These are phyloP conservation scores for Nannochloropsis gaditana DNA, from an alignment of 108 stramenopile genomes.

Conservation along the genomic window DNA sequence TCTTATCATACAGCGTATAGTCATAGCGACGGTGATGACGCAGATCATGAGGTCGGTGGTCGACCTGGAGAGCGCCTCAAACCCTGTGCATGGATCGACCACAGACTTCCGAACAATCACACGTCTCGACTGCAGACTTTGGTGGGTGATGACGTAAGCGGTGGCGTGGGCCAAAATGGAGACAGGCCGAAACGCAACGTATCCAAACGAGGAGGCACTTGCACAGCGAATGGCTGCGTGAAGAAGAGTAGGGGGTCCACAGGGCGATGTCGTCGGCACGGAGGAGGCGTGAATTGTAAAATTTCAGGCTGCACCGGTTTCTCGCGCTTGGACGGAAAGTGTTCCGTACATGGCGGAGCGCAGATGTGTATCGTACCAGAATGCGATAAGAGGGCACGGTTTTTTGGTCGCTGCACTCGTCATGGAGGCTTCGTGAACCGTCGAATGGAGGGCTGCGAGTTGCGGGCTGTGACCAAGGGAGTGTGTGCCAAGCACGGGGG, in stretches of 20 bases:
- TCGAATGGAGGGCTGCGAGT: background rate
- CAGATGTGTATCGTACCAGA: background rate
- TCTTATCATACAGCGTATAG: no score
- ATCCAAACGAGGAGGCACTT: background rate
- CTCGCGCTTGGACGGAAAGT: background rate
- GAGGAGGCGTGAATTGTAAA: background rate
- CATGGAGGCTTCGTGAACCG: background rate
- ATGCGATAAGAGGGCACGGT: background rate
- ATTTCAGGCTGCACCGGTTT: background rate
- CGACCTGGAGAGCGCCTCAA: no score
- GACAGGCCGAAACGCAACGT: no score
- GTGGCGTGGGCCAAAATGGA: no score
- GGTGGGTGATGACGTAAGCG: no score
- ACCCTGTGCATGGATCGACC: no score
- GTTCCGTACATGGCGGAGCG: background rate
- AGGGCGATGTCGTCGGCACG: slow-evolving; percentile 9
- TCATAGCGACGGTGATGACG: no score
- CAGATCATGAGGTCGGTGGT: no score
- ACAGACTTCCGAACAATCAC: no score
- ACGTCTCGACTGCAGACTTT: no score
- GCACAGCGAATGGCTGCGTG: background rate
- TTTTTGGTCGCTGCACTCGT: background rate
- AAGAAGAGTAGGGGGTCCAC: slow-evolving; percentile 5
- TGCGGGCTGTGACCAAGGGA: slow-evolving; percentile 1
- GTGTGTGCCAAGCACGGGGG: slow-evolving; percentile 7